Evolutionary conservation across 2,329 filamentous ascomycete genomes (phyloP).

Genomic region (Canariomyces notabilis): DNA sequence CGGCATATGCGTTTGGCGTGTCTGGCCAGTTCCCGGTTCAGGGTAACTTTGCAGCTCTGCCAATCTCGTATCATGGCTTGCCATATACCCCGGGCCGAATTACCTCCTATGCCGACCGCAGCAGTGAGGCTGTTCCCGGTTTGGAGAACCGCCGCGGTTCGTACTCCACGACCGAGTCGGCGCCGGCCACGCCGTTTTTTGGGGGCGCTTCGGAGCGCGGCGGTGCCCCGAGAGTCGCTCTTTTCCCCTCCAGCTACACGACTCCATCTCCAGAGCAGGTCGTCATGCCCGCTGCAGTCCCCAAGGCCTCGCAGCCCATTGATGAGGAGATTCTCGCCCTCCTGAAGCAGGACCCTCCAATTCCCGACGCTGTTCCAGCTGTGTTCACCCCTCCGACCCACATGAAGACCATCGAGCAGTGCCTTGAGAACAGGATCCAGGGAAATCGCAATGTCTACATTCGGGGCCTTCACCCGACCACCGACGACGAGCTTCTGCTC

Average conservation of each 20-base stretch:
- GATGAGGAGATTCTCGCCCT: slow-evolving; percentile 58
- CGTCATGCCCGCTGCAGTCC: slow-evolving; percentile 35
- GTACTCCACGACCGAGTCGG: slow-evolving; percentile 63
- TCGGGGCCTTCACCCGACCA: slow-evolving; percentile 89
- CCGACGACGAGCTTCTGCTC: slow-evolving; percentile 83
- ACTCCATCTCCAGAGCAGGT: slow-evolving; percentile 55
- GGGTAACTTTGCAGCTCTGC: slow-evolving; percentile 28
- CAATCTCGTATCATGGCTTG: slow-evolving; percentile 36
- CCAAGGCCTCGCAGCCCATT: slow-evolving; percentile 37
- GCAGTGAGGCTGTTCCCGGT: slow-evolving; percentile 51
- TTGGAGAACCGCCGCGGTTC: slow-evolving; percentile 63
- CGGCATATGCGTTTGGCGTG: slow-evolving; percentile 24
- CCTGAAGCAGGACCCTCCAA: slow-evolving; percentile 69
- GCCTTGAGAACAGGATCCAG: slow-evolving; percentile 82
- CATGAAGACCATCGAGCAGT: slow-evolving; percentile 87
- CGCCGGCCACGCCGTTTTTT: slow-evolving; percentile 61
- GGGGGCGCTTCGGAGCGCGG: slow-evolving; percentile 54
- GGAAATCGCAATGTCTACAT: slow-evolving; percentile 99
- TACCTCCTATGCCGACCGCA: slow-evolving; percentile 40
- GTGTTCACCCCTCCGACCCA: slow-evolving; percentile 80
- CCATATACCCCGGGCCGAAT: slow-evolving; percentile 51
- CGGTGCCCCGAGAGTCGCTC: slow-evolving; percentile 55
- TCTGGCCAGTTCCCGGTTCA: slow-evolving; percentile 27
- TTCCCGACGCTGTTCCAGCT: slow-evolving; percentile 85
- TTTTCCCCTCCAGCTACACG: slow-evolving; percentile 55